These are phyloP conservation scores for Ramichloridium luteum DNA, from an alignment of 2,329 filamentous ascomycete species.

Conservation along the genomic window DNA sequence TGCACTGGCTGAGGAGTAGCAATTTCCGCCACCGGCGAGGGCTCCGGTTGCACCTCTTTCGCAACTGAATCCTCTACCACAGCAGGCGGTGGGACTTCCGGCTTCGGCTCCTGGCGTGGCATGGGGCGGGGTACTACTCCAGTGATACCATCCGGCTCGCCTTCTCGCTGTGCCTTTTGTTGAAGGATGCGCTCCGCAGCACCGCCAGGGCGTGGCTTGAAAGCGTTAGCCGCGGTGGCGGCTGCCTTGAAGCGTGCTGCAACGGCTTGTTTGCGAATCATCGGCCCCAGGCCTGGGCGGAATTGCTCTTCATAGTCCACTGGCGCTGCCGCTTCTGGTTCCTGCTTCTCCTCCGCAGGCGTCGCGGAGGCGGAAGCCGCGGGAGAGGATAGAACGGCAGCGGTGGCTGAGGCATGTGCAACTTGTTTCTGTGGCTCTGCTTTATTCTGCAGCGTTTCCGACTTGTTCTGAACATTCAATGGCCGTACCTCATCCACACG, in stretches of 20 bases:
- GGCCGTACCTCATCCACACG: no score
- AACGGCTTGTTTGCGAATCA: slow-evolving; percentile 72
- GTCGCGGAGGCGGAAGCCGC: slow-evolving; percentile 7
- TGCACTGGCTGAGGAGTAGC: neutral
- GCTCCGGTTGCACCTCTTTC: slow-evolving; percentile 3
- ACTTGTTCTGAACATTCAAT: slow-evolving; percentile 10
- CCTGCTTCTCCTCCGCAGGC: slow-evolving; percentile 12
- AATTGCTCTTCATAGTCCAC: slow-evolving; percentile 36
- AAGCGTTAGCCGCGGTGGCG: slow-evolving; percentile 57
- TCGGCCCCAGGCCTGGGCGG: slow-evolving; percentile 73
- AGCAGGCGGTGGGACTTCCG: slow-evolving; percentile 9
- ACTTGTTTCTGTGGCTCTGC: neutral
- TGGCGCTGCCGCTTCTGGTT: slow-evolving; percentile 11
- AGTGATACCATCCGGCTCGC: slow-evolving; percentile 76
- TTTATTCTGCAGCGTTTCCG: slow-evolving; percentile 7
- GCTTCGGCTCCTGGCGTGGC: slow-evolving; percentile 12
- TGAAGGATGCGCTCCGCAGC: slow-evolving; percentile 61
- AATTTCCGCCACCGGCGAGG: neutral
- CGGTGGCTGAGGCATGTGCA: slow-evolving; percentile 4
- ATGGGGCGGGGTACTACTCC: slow-evolving; percentile 71
- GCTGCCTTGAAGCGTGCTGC: slow-evolving; percentile 69
- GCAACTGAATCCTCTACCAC: slow-evolving; percentile 4
- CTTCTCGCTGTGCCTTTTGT: slow-evolving; percentile 44
- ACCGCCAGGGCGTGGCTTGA: slow-evolving; percentile 80
- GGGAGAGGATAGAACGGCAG: slow-evolving; percentile 4